Base-by-base conservation (phyloP, 306 rosid species). In the Fragaria ananassa region DNA sequence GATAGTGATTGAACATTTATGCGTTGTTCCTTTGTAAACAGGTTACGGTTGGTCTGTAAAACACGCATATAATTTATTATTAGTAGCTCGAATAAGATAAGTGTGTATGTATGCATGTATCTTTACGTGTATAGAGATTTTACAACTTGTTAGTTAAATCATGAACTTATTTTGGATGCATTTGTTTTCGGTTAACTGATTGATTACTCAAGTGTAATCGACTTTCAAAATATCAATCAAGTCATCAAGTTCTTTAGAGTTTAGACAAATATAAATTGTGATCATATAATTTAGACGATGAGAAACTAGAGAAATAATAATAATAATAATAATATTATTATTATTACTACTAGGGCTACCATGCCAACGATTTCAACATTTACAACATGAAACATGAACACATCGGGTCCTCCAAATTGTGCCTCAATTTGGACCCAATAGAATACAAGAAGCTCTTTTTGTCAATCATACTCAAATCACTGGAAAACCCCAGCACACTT, bases 331-430 rank as follows among this genome's bases (percentile, higher is more conserved):
- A n/a, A n/a, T n/a, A n/a, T n/a, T n/a, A n/a, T n/a, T n/a, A n/a
- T n/a, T n/a, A n/a, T n/a, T n/a, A n/a, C n/a, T n/a, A n/a, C n/a
- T n/a, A 35, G 39, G 19, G 46, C 4, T 31, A 19, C 18, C n/a
- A 19, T 12, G 19, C 5, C 37, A 29, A 47, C 14, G 72, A 21
- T 11, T 23, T 23, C n/a, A 11, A 44, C 56, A 23, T 68, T 21
- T 23, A 44, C 15, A 68, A 45, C 56, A 44, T 45, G 72, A 17
- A n/a, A 11, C n/a, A 19, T 10, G 46, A 41, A 39, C 31, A 10
- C 21, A 46, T 21, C n/a, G 71, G 71, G 51, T 67, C 71, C 71
- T 67, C 68, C 31, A 67, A 67, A 64, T 35, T 35, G 69, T 64
- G 69, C 69, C 46, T 1, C 23, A 67, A 42, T 42, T 67, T 67